These are phyloP conservation scores for Fulvia fulva DNA, from an alignment of 2,329 filamentous ascomycete species.

Conservation along the genomic window DNA sequence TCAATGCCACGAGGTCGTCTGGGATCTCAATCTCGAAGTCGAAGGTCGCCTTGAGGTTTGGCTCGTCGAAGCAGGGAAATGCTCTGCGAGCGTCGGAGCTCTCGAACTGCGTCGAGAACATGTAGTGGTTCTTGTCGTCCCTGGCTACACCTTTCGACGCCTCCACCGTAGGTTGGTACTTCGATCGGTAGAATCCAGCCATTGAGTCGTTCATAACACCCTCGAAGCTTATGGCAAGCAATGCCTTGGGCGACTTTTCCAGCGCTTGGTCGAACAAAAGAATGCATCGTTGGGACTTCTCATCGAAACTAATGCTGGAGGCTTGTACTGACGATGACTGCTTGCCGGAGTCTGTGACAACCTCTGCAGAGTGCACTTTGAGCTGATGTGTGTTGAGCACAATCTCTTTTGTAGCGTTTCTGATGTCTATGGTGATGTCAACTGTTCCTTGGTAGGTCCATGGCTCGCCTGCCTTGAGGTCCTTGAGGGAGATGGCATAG, in stretches of 20 bases:
- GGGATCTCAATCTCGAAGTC: constrained; percentile 91
- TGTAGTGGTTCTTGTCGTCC: constrained; percentile 59
- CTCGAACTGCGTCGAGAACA: constrained; percentile 95
- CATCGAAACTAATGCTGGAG: constrained; percentile 72
- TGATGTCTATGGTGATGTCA: constrained; percentile 71
- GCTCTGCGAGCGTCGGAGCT: constrained; percentile 90
- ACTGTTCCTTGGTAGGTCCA: constrained; percentile 87
- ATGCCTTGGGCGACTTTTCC: constrained; percentile 61
- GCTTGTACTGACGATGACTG: constrained; percentile 56
- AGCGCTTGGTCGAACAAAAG: constrained; percentile 72
- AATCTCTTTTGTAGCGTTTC: constrained; percentile 68
- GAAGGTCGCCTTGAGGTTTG: constrained; percentile 93
- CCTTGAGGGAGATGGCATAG: constrained; percentile 77
- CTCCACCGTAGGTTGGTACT: constrained; percentile 77
- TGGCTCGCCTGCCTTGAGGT: constrained; percentile 65
- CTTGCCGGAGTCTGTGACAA: constrained; percentile 57
- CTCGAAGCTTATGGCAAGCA: constrained; percentile 68
- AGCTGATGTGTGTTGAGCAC: constrained; percentile 83
- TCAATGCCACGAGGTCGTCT: constrained; percentile 79
- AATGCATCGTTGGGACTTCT: constrained; percentile 76
- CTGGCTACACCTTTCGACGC: constrained; percentile 73
- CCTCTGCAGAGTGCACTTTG: constrained; percentile 64
- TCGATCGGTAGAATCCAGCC: constrained; percentile 89
- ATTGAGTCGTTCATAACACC: constrained; percentile 89
- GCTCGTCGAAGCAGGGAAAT: constrained; percentile 98